Percentiles rank a stretch among this genome's conserved stretches.
phyloP scores from a whole-genome alignment of 352 stramenopile genomes.

The Phytophthora nicotianae region DNA sequence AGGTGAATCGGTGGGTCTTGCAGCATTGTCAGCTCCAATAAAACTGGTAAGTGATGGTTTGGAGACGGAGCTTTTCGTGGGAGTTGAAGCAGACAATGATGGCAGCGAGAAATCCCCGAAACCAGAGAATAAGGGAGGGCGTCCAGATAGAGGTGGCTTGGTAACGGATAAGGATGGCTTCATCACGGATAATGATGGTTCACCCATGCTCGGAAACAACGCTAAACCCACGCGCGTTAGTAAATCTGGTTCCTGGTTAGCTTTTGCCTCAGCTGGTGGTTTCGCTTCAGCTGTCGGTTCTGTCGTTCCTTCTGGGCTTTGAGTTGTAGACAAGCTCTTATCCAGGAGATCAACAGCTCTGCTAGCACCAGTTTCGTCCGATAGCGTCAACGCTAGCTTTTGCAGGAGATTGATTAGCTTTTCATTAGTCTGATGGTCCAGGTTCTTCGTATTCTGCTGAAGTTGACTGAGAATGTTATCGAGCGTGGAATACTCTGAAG shows the following conservation, averaged over 20 bases:
- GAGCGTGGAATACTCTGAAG: slow-evolving; percentile 6
- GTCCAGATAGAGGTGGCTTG: slow-evolving; percentile 27
- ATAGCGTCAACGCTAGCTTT: slow-evolving; percentile 29
- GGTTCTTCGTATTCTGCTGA: slow-evolving; percentile 28
- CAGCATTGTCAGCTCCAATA: slow-evolving; percentile 23
- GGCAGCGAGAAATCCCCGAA: slow-evolving; percentile 38
- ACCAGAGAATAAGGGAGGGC: slow-evolving; percentile 27
- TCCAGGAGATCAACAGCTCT: slow-evolving; percentile 36
- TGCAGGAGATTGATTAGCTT: slow-evolving; percentile 34
- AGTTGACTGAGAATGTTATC: slow-evolving; percentile 35
- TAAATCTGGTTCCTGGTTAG: slow-evolving; percentile 28
- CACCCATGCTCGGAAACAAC: slow-evolving; percentile 32
- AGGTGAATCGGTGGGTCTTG: slow-evolving; percentile 21
- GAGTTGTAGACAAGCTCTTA: slow-evolving; percentile 23
- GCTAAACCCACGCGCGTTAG: slow-evolving; percentile 32
- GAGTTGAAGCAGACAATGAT: slow-evolving; percentile 27
- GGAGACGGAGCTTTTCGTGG: slow-evolving; percentile 26
- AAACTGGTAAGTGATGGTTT: slow-evolving; percentile 33
- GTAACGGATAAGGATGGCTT: slow-evolving; percentile 11
- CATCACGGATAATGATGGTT: slow-evolving; percentile 13
- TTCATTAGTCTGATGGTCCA: slow-evolving; percentile 34
- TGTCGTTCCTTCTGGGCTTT: not conserved
- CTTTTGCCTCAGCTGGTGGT: slow-evolving; percentile 2
- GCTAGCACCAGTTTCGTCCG: slow-evolving; percentile 18
- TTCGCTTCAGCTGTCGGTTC: slow-evolving; percentile 3